Conservation (phyloP, 2,329 filamentous ascomycete genomes). For the Beauveria sp. region DNA sequence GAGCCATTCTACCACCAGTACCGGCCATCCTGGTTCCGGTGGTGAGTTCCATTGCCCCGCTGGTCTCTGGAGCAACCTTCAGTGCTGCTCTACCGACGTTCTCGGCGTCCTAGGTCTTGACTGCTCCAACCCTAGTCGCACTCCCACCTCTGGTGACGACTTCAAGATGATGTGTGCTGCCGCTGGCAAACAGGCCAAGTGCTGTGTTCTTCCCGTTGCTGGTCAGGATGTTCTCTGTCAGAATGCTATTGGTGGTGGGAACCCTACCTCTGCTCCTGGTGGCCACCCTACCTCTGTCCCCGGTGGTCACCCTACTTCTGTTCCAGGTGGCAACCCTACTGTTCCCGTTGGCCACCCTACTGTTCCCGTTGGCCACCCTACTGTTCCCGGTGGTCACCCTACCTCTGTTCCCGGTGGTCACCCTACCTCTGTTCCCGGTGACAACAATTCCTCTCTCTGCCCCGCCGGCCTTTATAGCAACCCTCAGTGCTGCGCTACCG, state of each 20-base stretch:
- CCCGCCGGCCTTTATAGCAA: conserved; percentile 17
- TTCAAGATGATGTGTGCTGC: conserved; percentile 29
- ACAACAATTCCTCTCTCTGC: too few species aligned
- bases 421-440: background rate
- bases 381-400: background rate
- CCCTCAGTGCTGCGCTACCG: too few species aligned
- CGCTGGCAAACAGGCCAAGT: conserved; percentile 42
- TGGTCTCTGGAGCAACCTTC: conserved; percentile 22
- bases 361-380: too few species aligned
- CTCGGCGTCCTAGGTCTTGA: conserved; percentile 39
- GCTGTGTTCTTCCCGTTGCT: conserved; percentile 42
- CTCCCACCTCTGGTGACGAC: background rate
- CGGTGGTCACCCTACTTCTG: background rate
- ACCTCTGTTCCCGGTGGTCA: background rate
- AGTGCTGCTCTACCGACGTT: conserved; percentile 42
- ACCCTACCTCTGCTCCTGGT: background rate
- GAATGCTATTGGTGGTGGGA: background rate
- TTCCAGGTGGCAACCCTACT: background rate
- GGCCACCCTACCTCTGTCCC: background rate
- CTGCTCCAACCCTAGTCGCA: conserved; percentile 23
- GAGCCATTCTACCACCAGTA: background rate
- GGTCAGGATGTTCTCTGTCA: conserved; percentile 9
- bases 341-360: background rate
- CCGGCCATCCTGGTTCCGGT: background rate
- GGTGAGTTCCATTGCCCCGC: conserved; percentile 14